Base-by-base conservation (phyloP, 202 grass and related monocot species). In the Musa balbisiana region DNA sequence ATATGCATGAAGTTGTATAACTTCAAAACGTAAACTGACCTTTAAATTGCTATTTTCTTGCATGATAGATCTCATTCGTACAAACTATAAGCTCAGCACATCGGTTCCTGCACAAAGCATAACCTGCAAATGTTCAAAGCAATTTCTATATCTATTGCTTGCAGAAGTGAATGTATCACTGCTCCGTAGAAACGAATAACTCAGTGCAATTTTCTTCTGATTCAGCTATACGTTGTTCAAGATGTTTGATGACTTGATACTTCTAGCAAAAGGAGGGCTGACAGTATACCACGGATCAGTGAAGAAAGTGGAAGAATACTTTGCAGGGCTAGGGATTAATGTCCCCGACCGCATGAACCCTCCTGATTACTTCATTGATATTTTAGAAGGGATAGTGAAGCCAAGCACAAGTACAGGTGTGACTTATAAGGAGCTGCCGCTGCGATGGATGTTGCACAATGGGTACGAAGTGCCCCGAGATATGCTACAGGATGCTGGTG, bases 181-280 rank as follows among this genome's bases (percentile, higher is more conserved):
- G 5, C 33, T 8, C 33, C 5, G 33, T 43, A 43, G 33, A 43
- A 43, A 43, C 16, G 12, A n/a, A 67, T 52, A 52, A 65, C 43
- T 52, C 27, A 55, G 22, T 71, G 43, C 79, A 67, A 49, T 62
- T 3, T 70, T 73, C 19, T 65, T 16, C 9, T 55, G 55, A 8
- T 80, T 60, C 85, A 92, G 94, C 84, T 98, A 98, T 54, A 85
- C 94, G 11, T 67, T 98, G 81, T 98, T 91, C 86, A 98, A 84
- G 74, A 98, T 92, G 94, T 98, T 98, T 51, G 90, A 93, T 51
- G 91, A 98, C 73, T 69, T 98, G 80, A 93, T 98, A 75, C 88
- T 98, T 68, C 76, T 98, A 6, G 94, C 94, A 20, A 98, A 98
- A 85, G 94, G 94, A 83, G 94, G 94, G 23, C 64, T 87, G 23